These are phyloP conservation scores for Tetrahymena thermophila DNA, from an alignment of 73 alveolate species.

Conservation along the genomic window DNA sequence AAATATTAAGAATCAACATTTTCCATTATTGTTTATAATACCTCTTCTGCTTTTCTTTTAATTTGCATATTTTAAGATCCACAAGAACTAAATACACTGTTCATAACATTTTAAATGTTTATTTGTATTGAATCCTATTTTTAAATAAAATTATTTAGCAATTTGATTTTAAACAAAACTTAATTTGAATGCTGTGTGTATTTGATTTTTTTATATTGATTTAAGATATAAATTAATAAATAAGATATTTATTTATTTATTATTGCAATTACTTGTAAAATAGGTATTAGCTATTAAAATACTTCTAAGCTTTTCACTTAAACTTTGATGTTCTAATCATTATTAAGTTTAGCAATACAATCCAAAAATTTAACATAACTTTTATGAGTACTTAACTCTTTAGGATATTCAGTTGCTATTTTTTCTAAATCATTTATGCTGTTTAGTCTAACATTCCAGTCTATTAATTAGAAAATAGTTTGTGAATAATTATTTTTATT, in stretches of 20 bases:
- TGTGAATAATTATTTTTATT: background rate
- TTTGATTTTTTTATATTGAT: no score
- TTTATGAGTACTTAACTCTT: background rate
- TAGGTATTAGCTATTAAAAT: background rate
- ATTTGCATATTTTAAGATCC: background rate
- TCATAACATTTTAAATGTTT: background rate
- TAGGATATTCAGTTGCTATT: background rate
- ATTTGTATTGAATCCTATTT: background rate
- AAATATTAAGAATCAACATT: background rate
- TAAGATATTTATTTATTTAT: no score
- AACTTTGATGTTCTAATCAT: background rate
- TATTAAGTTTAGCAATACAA: background rate
- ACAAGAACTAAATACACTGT: background rate
- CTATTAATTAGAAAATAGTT: background rate
- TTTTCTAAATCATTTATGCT: background rate
- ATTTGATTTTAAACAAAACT: background rate
- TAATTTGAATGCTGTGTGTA: no score
- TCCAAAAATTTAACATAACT: background rate
- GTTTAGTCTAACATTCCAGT: background rate
- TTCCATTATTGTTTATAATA: background rate
- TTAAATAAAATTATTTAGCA: background rate
- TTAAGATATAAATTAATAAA: no score
- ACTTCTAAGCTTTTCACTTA: background rate
- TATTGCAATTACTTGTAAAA: background rate
- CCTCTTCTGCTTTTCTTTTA: background rate